Evolutionary conservation across 2,329 filamentous ascomycete species (phyloP).

Genomic region (Xylariaceae sp.): DNA sequence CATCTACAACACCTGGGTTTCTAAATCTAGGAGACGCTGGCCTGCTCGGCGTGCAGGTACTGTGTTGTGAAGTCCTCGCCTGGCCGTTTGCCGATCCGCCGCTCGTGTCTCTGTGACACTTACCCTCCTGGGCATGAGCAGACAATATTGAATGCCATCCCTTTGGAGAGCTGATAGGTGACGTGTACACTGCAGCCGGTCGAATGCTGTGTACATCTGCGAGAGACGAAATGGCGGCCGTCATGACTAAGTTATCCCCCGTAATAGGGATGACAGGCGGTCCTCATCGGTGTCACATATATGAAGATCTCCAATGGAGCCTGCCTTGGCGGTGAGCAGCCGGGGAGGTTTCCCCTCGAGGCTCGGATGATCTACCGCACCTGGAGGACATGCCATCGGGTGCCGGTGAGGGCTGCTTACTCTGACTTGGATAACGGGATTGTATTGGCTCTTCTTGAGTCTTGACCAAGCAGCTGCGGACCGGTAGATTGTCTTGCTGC

Average conservation of each 20-base stretch:
- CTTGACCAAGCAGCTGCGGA: constrained; percentile 10
- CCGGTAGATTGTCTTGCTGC: constrained; percentile 9
- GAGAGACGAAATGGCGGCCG: constrained; percentile 4
- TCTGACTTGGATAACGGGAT: constrained; percentile 18
- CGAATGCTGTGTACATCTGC: constrained; percentile 10
- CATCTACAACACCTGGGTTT: constrained; percentile 3
- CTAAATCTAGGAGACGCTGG: constrained; percentile 10
- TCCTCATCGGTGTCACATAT: constrained; percentile 5
- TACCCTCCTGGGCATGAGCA: constrained; percentile 5
- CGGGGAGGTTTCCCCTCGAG: constrained; percentile 2
- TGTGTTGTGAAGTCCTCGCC: constrained; percentile 11
- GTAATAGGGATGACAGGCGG: constrained; percentile 4
- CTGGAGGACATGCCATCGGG: constrained; percentile 18
- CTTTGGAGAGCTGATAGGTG: constrained; percentile 10
- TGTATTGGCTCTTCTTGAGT: constrained; percentile 12
- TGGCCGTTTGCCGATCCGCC: constrained; percentile 10
- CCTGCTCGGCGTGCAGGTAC: constrained; percentile 8
- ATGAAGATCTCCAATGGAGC: constrained; percentile 4
- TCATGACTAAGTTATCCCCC: neutral
- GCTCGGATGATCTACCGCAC: constrained; percentile 21
- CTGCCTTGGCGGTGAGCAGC: constrained; percentile 12
- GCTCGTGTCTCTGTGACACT: constrained; percentile 6
- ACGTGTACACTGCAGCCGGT: constrained; percentile 18
- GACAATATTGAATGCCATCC: constrained; percentile 7
- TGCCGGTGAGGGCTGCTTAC: constrained; percentile 16